phyloP scores from a whole-genome alignment of 257 asterid genomes.

The Fraxinus excelsior region DNA sequence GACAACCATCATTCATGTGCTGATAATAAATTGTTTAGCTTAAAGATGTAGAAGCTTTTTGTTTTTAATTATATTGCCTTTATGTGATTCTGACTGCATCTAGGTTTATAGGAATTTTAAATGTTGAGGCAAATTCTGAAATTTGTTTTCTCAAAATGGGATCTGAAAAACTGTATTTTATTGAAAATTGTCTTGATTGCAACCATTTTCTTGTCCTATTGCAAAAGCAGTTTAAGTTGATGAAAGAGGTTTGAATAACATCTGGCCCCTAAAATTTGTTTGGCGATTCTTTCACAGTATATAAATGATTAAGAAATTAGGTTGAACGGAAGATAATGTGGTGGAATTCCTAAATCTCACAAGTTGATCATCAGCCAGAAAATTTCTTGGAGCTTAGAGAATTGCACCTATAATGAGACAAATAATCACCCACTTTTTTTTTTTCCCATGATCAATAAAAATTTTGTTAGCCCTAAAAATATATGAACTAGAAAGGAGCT shows the following conservation, averaged over 20 bases:
- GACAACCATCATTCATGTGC: neutral
- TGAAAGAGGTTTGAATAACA: constrained; percentile 1
- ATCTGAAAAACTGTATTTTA: neutral
- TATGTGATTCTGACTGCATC: neutral
- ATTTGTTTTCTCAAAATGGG: neutral
- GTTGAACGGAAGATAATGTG: neutral
- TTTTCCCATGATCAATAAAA: neutral
- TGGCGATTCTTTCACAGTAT: neutral
- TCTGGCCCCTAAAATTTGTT: neutral
- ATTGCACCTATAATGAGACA: neutral
- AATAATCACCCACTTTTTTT: neutral
- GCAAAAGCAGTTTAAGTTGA: neutral
- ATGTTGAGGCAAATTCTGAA: neutral
- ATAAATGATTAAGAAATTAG: neutral
- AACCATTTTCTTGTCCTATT: neutral
- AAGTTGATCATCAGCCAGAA: neutral
- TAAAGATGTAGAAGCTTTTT: neutral
- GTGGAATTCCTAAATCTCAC: neutral
- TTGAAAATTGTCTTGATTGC: neutral
- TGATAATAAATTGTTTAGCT: neutral
- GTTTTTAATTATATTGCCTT: neutral
- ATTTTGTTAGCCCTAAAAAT: neutral
- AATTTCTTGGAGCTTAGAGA: neutral
- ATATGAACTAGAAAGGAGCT: neutral
- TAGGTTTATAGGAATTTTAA: neutral